Evolutionary conservation across 139 green algal genomes (phyloP), one percentile per base, ranked within the genome.

Genomic region (Desmodesmus armatus): DNA sequence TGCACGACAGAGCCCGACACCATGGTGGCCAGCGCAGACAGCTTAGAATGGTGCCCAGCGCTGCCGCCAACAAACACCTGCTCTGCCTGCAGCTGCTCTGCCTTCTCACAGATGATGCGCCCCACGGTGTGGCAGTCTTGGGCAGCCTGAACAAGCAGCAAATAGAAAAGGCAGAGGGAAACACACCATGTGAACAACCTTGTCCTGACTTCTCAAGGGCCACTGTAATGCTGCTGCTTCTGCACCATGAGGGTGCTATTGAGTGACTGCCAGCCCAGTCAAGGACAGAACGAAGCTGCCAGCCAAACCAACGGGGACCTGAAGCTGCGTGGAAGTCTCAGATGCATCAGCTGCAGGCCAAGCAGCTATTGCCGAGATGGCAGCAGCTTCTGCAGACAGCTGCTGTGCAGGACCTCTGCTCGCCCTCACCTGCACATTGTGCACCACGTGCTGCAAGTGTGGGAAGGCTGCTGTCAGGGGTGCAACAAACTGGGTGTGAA

Each of bases 41-140:
- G 3, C 9, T n/a, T 23, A 58, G n/a, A 3, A 17, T 33, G 31
- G 7, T 60, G 17, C 5, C 33, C 19, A 31, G 25, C 33, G 4
- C 6, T 33, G n/a, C 33, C 35, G n/a, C 55, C 53, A 5, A 82
- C 19, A 37, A 72, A 82, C 11, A 67, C 62, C 35, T 67, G 76
- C 7, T 49, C 31, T 31, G n/a, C 47, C 4, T 29, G n/a, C 55
- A 82, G n/a, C 31, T 82, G 31, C 4, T 58, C 41, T 21, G 76
- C 76, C 15, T 82, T 82, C 21, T 9, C 41, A 37, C 76, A 82
- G 35, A 82, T 71, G 76, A 82, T 65, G 27, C 55, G 9, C 35
- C 53, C 76, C 0, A 82, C 37, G 27, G 76, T 82, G 37, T 39
- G 53, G 21, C 55, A 2, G 37, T 72, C 55, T 9, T 53, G 53